Percentiles rank a stretch among this genome's conserved stretches.
Evolutionary conservation across 1,139 yeast species (phyloP).

Genomic region (Kurtzmaniella quercitrusa): DNA sequence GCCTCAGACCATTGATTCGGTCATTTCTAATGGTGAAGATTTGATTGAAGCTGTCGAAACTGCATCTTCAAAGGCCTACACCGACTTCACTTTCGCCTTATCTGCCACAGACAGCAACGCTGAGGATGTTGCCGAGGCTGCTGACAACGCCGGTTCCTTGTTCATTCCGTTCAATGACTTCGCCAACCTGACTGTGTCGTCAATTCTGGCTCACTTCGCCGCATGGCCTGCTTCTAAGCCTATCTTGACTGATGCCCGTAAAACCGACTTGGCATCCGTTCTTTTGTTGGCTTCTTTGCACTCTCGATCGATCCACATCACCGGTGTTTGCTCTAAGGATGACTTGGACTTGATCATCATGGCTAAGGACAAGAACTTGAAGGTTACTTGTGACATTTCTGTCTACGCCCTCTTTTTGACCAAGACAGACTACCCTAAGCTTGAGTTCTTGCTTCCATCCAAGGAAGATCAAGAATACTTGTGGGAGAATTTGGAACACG

Average conservation of each 20-base stretch:
- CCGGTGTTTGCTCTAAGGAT: conserved; percentile 76
- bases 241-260: conserved; percentile 86
- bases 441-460: conserved; percentile 65
- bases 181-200: conserved; percentile 63
- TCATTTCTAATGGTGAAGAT: conserved; percentile 61
- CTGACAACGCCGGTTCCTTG: conserved; percentile 70
- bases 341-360: conserved; percentile 81
- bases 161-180: conserved; percentile 78
- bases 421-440: conserved; percentile 67
- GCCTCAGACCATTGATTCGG: conserved; percentile 67
- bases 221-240: conserved; percentile 85
- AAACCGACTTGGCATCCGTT: conserved; percentile 88
- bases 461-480: conserved; percentile 75
- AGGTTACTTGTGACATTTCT: conserved; percentile 88
- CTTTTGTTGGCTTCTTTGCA: conserved; percentile 86
- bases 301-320: conserved; percentile 81
- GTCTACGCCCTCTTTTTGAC: conserved; percentile 76
- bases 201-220: conserved; percentile 74
- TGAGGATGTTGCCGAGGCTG: conserved; percentile 56
- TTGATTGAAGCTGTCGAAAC: conserved; percentile 60
- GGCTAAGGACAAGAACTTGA: conserved; percentile 78
- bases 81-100: conserved; percentile 78
- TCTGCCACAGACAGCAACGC: conserved; percentile 78
- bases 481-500: conserved; percentile 68
- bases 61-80: conserved; percentile 59